A percentile compares a stretch with the other conserved stretches of the same genome.
Evolutionary conservation across 805 yeast species (phyloP).

Genomic region (Candida corydali): DNA sequence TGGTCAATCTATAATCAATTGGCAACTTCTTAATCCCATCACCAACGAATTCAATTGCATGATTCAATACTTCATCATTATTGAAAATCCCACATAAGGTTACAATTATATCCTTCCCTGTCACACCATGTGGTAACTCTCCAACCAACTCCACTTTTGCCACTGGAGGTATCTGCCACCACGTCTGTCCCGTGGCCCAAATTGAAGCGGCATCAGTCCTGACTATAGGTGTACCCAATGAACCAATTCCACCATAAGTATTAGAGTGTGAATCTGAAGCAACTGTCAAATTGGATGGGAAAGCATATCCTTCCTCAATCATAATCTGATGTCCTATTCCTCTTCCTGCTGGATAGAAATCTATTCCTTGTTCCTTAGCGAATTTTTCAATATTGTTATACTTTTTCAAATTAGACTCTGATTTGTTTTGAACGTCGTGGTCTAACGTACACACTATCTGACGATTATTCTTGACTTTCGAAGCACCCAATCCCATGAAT

Average conservation of each 20-base stretch:
- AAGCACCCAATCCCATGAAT: constrained; percentile 92
- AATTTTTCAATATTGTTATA: constrained; percentile 85
- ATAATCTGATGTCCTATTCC: constrained; percentile 99
- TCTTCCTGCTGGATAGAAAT: constrained; percentile 97
- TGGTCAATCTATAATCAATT: constrained; percentile 82
- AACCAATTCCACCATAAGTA: constrained; percentile 95
- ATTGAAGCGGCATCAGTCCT: constrained; percentile 98
- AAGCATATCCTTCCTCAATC: constrained; percentile 99
- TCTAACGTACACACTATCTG: constrained; percentile 96
- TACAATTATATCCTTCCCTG: constrained; percentile 96
- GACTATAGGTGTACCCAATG: constrained; percentile 95
- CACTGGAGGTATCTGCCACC: constrained; percentile 99
- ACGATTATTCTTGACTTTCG: constrained; percentile 71
- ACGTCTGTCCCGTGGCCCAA: constrained; percentile 99
- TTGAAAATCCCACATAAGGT: constrained; percentile 92
- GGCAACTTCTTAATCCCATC: constrained; percentile 67
- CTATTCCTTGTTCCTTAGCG: constrained; percentile 87
- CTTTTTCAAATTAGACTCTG: constrained; percentile 83
- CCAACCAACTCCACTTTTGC: constrained; percentile 89
- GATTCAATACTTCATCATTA: constrained; percentile 88
- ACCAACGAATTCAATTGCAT: constrained; percentile 91
- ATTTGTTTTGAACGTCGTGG: constrained; percentile 94
- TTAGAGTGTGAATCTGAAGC: constrained; percentile 98
- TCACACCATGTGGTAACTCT: constrained; percentile 74
- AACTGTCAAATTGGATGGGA: constrained; percentile 87